Conservation (phyloP, 2,329 filamentous ascomycete genomes). For the Talaromyces sp. region DNA sequence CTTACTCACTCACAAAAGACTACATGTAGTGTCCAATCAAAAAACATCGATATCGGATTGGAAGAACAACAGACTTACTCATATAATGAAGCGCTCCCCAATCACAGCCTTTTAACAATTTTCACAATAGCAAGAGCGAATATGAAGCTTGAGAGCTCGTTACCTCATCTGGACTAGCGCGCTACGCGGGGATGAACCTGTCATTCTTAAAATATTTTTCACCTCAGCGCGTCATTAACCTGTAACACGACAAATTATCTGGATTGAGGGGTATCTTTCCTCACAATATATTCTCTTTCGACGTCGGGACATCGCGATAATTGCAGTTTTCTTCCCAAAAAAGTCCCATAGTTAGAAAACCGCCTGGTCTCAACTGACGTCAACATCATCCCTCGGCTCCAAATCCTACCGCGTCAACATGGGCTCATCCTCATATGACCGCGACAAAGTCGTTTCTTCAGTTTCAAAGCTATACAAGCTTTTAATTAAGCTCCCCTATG, state of each 20-base stretch:
- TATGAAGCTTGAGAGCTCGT: background rate
- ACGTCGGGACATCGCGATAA: too few species aligned
- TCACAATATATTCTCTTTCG: too few species aligned
- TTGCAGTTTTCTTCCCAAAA: too few species aligned
- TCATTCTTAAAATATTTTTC: background rate
- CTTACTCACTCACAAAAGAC: too few species aligned
- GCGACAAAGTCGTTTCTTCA: background rate
- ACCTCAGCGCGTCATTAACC: background rate
- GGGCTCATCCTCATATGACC: background rate
- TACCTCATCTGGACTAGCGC: background rate
- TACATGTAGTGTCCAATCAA: too few species aligned
- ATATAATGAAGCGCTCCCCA: too few species aligned
- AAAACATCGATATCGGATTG: too few species aligned
- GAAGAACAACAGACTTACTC: too few species aligned
- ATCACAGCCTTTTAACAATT: too few species aligned
- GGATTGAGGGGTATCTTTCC: background rate
- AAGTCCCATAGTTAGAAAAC: background rate
- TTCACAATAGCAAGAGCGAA: too few species aligned
- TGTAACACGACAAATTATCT: background rate
- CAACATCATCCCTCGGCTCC: background rate
- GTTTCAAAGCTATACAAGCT: background rate
- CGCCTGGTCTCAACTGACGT: background rate
- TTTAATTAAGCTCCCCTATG: conserved; percentile 4
- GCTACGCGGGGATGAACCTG: background rate
- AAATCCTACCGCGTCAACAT: background rate